phyloP scores from a whole-genome alignment of 2,329 filamentous ascomycete genomes.

The Trichoderma citrinoviride region DNA sequence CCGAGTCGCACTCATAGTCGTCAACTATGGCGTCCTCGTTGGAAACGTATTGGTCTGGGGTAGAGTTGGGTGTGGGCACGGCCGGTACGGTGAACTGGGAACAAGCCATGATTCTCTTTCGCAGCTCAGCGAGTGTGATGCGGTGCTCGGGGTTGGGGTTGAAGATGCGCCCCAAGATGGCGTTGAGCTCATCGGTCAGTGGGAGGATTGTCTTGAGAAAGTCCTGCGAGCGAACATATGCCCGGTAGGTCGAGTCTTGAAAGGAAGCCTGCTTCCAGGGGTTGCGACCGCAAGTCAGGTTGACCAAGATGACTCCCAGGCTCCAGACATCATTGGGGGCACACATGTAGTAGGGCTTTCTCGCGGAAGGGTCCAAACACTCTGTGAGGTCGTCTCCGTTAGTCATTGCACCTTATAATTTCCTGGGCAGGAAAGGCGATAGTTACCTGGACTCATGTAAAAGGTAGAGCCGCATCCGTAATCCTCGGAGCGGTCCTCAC shows the following conservation, averaged over 20 bases:
- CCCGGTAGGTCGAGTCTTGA: conserved; percentile 92
- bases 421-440: conserved; percentile 7
- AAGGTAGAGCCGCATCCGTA: conserved; percentile 98
- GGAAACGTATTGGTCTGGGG: conserved; percentile 50
- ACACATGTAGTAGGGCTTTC: conserved; percentile 79
- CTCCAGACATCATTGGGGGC: conserved; percentile 97
- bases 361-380: conserved; percentile 75
- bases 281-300: conserved; percentile 95
- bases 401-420: background rate
- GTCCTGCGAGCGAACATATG: conserved; percentile 77
- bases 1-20: conserved; percentile 45
- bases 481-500: conserved; percentile 79
- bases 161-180: conserved; percentile 84
- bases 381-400: conserved; percentile 53
- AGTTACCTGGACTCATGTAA: conserved; percentile 97
- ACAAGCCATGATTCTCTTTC: conserved; percentile 73
- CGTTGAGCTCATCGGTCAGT: conserved; percentile 82
- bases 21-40: conserved; percentile 47
- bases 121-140: conserved; percentile 77
- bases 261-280: conserved; percentile 96
- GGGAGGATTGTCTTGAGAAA: conserved; percentile 94
- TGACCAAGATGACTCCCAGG: conserved; percentile 95
- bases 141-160: conserved; percentile 78
- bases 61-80: conserved; percentile 40
- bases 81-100: conserved; percentile 63